Evolutionary conservation across 2,329 filamentous ascomycete species (phyloP), one percentile per base, ranked within the genome.

Genomic region (Blastomyces percursus): DNA sequence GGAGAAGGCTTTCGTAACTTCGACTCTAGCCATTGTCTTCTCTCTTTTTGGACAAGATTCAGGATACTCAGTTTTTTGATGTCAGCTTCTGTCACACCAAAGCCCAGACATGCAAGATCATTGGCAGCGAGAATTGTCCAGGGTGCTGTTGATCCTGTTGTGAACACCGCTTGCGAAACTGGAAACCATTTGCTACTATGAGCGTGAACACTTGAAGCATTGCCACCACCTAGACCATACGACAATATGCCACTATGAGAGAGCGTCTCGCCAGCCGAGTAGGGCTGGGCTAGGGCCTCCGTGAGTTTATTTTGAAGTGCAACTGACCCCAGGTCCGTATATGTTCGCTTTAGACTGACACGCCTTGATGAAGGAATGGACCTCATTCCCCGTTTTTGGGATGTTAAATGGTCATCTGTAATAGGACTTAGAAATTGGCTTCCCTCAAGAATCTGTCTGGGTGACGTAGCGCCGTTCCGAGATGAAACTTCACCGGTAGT

Each of bases 61-160:
- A 99, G 77, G 62, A 99, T 97, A 57, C 94, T 93, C 80, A 97
- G 86, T 72, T 91, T 96, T 62, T 91, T 86, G 30, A 99, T 90
- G 75, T 99, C 94, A 4, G 90, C 90, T 71, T 91, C 90, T n/a
- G 92, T 96, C 11, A 99, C 91, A n/a, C 94, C 94, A 77, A 97
- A 99, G n/a, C 97, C 88, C 52, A 99, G 81, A 75, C 94, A 99
- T 21, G 94, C 94, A 58, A 99, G 81, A 73, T 99, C 94, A 72
- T 99, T 99, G 59, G 94, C 94, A 2, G 94, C 90, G 61, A 96
- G 84, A 64, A 99, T 96, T 0, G 93, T 99, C 89, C 91, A 99
- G 2, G 93, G 94, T 9, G 90, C 84, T 66, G 88, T 86, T 16
- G 89, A 83, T 74, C 96, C 90, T n/a, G 94, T 99, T 8, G 93